These are phyloP conservation scores for Teunomyces aglyptinius DNA, from an alignment of 805 yeast species.

Conservation along the genomic window DNA sequence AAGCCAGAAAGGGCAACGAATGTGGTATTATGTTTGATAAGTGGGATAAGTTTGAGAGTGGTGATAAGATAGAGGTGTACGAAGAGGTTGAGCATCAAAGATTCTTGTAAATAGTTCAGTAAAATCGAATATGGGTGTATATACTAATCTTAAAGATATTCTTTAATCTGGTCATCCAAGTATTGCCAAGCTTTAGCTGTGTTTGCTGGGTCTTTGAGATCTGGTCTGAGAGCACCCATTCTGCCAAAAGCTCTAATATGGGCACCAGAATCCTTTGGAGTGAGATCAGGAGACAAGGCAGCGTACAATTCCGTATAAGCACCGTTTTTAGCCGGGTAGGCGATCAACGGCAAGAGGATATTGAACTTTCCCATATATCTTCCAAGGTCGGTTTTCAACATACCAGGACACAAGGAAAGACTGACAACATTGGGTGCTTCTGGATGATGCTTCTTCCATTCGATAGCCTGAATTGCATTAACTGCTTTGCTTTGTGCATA, in stretches of 20 bases:
- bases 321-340: conserved; percentile 31
- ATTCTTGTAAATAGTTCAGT: conserved; percentile 52
- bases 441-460: conserved; percentile 33
- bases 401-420: conserved; percentile 43
- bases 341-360: conserved; percentile 7
- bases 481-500: conserved; percentile 48
- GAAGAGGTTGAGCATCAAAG: conserved; percentile 56
- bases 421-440: conserved; percentile 26
- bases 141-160: neutral
- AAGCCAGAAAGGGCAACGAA: conserved; percentile 81
- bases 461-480: conserved; percentile 31
- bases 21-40: conserved; percentile 78
- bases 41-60: conserved; percentile 69
- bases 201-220: conserved; percentile 31
- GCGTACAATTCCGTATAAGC: conserved; percentile 46
- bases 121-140: neutral
- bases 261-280: conserved; percentile 28
- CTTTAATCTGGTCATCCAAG: conserved; percentile 23
- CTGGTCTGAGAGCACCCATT: conserved; percentile 29
- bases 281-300: conserved; percentile 38
- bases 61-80: conserved; percentile 71
- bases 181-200: conserved; percentile 34
- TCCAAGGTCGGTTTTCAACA: conserved; percentile 31
- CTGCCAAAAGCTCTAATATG: conserved; percentile 39
- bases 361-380: conserved; percentile 16